phyloP scores from a whole-genome alignment of 2,329 filamentous ascomycete species.

The Myriosclerotinia duriaeana region DNA sequence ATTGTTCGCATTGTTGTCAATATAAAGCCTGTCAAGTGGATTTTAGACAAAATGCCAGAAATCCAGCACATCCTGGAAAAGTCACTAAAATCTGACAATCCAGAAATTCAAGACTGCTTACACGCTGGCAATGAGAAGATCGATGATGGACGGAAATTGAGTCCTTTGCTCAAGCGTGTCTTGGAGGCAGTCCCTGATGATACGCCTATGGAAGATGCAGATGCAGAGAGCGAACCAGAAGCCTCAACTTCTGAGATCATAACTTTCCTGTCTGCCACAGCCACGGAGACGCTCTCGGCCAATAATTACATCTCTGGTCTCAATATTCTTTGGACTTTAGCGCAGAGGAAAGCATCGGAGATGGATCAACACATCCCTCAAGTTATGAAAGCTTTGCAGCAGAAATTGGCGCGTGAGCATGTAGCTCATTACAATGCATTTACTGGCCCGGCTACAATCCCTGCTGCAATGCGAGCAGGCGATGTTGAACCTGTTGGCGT shows the following conservation, averaged over 20 bases:
- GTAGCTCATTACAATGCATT: conserved; percentile 70
- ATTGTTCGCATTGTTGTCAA: conserved; percentile 88
- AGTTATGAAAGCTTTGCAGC: conserved; percentile 90
- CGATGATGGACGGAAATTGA: conserved; percentile 68
- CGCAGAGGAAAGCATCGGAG: conserved; percentile 77
- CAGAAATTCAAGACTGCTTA: conserved; percentile 90
- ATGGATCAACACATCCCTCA: conserved; percentile 86
- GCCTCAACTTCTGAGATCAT: conserved; percentile 84
- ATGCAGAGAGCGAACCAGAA: conserved; percentile 82
- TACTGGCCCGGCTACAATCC: conserved; percentile 49
- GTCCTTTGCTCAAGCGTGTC: conserved; percentile 76
- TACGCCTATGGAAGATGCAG: conserved; percentile 68
- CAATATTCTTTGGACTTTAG: conserved; percentile 90
- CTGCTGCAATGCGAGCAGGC: conserved; percentile 42
- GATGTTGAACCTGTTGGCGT: conserved; percentile 56
- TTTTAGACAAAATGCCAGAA: conserved; percentile 70
- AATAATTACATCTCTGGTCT: conserved; percentile 83
- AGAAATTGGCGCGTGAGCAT: conserved; percentile 90
- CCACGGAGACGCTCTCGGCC: conserved; percentile 81
- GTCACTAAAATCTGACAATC: conserved; percentile 80
- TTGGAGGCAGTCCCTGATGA: conserved; percentile 85
- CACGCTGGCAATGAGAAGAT: conserved; percentile 70
- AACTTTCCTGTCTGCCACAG: conserved; percentile 77
- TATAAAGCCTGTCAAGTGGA: conserved; percentile 87
- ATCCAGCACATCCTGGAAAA: conserved; percentile 91